phyloP scores from a whole-genome alignment of 129 eudicot species.

The Heracleum sosnowskyi region DNA sequence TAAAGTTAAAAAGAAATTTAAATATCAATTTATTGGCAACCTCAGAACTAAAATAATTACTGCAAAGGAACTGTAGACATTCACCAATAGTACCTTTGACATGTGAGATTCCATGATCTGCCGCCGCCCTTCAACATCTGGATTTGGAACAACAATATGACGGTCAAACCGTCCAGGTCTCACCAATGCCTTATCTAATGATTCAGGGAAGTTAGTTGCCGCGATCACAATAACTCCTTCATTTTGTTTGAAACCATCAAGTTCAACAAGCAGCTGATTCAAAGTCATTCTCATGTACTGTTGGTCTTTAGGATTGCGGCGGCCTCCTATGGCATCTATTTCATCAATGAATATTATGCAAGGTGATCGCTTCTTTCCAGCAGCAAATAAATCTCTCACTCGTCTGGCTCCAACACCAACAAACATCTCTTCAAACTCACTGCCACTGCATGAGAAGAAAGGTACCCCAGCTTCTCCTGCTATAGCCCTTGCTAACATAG shows the following conservation, averaged over 20 bases:
- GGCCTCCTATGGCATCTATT: constrained; percentile 95
- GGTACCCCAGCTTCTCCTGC: constrained; percentile 99
- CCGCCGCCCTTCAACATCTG: constrained; percentile 92
- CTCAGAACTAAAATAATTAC: neutral
- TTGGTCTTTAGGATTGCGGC: constrained; percentile 94
- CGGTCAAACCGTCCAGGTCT: constrained; percentile 98
- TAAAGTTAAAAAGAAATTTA: neutral
- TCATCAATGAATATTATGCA: constrained; percentile 91
- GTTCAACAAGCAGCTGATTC: constrained; percentile 86
- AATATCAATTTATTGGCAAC: neutral
- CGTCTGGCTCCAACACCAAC: constrained; percentile 97
- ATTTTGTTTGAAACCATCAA: constrained; percentile 90
- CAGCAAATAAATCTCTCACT: constrained; percentile 84
- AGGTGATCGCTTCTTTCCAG: constrained; percentile 83
- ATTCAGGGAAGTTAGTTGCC: constrained; percentile 86
- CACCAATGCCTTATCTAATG: constrained; percentile 78
- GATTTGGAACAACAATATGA: constrained; percentile 86
- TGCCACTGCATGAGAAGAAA: constrained; percentile 84
- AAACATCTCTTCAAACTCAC: constrained; percentile 97
- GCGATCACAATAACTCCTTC: constrained; percentile 91
- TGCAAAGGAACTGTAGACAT: neutral
- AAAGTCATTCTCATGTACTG: constrained; percentile 93
- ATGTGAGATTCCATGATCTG: constrained; percentile 90
- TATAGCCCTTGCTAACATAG: constrained; percentile 94
- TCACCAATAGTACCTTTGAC: constrained; percentile 51